These are phyloP conservation scores for Orbilia oligospora DNA, from an alignment of 2,329 filamentous ascomycete genomes.

Conservation along the genomic window DNA sequence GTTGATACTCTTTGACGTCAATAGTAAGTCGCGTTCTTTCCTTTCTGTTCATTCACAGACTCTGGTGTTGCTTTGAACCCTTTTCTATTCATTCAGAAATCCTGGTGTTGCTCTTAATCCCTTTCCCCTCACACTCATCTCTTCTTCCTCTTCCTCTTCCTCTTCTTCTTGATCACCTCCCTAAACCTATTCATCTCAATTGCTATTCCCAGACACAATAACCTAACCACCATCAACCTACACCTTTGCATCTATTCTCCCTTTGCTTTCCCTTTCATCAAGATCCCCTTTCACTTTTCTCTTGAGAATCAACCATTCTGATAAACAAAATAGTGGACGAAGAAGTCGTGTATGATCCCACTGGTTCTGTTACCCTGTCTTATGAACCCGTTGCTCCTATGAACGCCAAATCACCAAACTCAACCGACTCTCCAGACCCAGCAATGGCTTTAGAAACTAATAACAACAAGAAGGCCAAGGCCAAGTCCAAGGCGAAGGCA, in stretches of 20 bases:
- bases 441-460: conserved; percentile 16
- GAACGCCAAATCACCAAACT: conserved; percentile 37
- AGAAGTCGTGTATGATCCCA: conserved; percentile 37
- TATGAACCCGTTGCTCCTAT: conserved; percentile 42
- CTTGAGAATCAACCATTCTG: neutral
- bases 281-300: neutral
- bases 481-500: conserved; percentile 30
- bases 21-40: conserved; percentile 34
- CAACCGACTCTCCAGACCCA: conserved; percentile 41
- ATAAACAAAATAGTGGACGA: conserved; percentile 34
- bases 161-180: too few species aligned
- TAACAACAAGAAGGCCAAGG: conserved; percentile 43
- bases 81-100: too few species aligned
- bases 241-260: too few species aligned
- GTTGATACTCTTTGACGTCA: conserved; percentile 53
- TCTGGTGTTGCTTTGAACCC: too few species aligned
- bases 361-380: conserved; percentile 40
- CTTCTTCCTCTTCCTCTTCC: neutral
- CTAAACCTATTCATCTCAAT: too few species aligned
- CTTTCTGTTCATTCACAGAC: neutral
- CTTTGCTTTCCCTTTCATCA: neutral
- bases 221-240: too few species aligned
- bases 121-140: neutral
- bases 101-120: too few species aligned
- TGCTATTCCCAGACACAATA: too few species aligned